Evolutionary conservation across 1,139 yeast species (phyloP).

Genomic region (Saccharomyces uvarum): DNA sequence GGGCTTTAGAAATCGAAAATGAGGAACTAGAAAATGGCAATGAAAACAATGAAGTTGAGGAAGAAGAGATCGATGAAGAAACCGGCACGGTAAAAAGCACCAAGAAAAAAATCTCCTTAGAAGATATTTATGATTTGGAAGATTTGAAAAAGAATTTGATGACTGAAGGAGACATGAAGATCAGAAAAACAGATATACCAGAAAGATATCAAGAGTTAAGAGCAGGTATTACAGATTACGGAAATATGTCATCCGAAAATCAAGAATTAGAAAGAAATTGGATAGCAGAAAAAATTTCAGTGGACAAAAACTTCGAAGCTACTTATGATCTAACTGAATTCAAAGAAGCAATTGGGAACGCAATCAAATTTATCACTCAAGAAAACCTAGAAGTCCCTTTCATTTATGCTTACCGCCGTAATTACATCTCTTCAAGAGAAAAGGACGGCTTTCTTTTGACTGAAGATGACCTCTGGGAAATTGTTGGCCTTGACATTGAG

Average conservation of each 20-base stretch:
- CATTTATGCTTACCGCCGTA: conserved; percentile 92
- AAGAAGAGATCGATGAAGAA: conserved; percentile 42
- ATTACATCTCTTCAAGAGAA: conserved; percentile 53
- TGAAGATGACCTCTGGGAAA: conserved; percentile 91
- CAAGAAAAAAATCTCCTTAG: conserved; percentile 52
- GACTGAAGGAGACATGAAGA: conserved; percentile 85
- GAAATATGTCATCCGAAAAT: conserved; percentile 56
- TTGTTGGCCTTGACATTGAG: conserved; percentile 77
- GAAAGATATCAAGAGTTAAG: conserved; percentile 84
- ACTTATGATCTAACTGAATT: conserved; percentile 51
- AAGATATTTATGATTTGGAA: conserved; percentile 90
- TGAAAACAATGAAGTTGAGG: conserved; percentile 34
- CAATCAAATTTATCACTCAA: conserved; percentile 67
- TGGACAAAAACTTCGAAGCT: conserved; percentile 43
- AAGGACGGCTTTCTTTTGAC: conserved; percentile 47
- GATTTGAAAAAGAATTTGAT: conserved; percentile 85
- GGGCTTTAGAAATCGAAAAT: conserved; percentile 93
- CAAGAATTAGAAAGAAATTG: conserved; percentile 68
- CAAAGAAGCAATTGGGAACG: conserved; percentile 62
- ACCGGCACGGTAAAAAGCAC: conserved; percentile 36
- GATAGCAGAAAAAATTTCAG: conserved; percentile 54
- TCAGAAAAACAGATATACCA: conserved; percentile 82
- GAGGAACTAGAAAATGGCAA: conserved; percentile 41
- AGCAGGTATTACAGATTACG: conserved; percentile 52
- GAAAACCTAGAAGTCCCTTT: conserved; percentile 91